These are phyloP conservation scores for Rhododendron ovatum DNA, from an alignment of 148 eudicot genomes.

Conservation along the genomic window DNA sequence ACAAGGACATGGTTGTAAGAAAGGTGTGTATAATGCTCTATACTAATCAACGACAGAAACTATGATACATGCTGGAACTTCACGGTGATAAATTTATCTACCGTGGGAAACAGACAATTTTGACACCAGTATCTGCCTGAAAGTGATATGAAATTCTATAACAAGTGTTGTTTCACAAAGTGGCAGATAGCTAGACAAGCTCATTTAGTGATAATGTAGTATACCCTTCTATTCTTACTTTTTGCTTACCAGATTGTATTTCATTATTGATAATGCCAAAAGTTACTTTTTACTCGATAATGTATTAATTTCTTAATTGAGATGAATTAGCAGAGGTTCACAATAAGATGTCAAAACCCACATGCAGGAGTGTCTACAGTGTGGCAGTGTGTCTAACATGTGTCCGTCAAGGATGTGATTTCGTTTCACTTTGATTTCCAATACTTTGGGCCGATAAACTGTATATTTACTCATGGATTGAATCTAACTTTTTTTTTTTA, in stretches of 20 bases:
- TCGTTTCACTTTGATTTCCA: background rate
- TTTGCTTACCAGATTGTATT: background rate
- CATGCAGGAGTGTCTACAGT: background rate
- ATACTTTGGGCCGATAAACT: background rate
- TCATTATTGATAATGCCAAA: background rate
- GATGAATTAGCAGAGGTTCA: background rate
- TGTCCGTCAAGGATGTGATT: background rate
- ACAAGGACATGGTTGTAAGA: constrained; percentile 71
- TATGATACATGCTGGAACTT: background rate
- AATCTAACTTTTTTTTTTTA: constrained; percentile 16
- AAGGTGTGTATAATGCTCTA: constrained; percentile 46
- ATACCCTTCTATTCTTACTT: background rate
- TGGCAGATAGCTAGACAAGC: background rate
- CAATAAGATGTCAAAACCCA: background rate
- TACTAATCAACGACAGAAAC: background rate
- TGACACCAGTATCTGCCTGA: background rate
- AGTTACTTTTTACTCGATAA: too few relatives aligned
- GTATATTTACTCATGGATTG: background rate
- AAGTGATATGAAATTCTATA: background rate
- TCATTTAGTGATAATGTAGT: background rate
- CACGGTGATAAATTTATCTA: background rate
- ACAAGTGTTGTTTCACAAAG: background rate
- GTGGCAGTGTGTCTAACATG: background rate
- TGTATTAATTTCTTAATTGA: background rate
- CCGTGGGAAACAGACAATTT: background rate